Evolutionary conservation across 495 filamentous ascomycete species (phyloP).

Genomic region (Alectoria sarmentosa): DNA sequence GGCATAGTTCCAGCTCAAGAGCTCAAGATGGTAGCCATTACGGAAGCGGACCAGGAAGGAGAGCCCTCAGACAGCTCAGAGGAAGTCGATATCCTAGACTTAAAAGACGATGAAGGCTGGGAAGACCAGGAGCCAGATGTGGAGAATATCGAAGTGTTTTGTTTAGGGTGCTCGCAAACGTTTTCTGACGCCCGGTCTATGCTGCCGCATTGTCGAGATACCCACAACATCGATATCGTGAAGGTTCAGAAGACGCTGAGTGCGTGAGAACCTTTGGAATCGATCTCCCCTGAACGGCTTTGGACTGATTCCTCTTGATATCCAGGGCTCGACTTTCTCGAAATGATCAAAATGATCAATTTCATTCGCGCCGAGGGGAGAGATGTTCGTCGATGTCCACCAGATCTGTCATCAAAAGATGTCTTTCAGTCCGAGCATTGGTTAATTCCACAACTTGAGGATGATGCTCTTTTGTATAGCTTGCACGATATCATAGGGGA

Average conservation of each 20-base stretch:
- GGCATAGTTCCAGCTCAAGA: not conserved
- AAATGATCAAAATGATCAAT: constrained; percentile 78
- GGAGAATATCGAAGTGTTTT: constrained; percentile 57
- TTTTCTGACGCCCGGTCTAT: constrained; percentile 60
- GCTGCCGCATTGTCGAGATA: constrained; percentile 64
- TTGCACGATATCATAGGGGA: constrained; percentile 64
- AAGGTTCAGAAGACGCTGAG: constrained; percentile 54
- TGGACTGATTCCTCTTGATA: constrained; percentile 1
- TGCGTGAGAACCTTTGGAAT: constrained; percentile 31
- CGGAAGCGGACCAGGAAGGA: not conserved
- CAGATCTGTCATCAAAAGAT: constrained; percentile 47
- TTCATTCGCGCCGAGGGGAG: constrained; percentile 57
- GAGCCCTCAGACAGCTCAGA: constrained; percentile 41
- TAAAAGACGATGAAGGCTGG: constrained; percentile 62
- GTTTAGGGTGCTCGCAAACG: constrained; percentile 61
- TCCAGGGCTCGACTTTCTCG: constrained; percentile 71
- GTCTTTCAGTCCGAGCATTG: constrained; percentile 68
- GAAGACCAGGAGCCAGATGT: constrained; percentile 69
- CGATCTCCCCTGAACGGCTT: not conserved
- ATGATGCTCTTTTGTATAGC: constrained; percentile 78
- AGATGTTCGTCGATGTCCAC: constrained; percentile 41
- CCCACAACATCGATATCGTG: constrained; percentile 68
- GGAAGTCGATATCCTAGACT: constrained; percentile 37
- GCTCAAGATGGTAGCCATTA: constrained; percentile 14
- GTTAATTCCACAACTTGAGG: constrained; percentile 78